These are phyloP conservation scores for Acanthamoeba lenticulata DNA, from an alignment of 208 protist species.

Conservation along the genomic window DNA sequence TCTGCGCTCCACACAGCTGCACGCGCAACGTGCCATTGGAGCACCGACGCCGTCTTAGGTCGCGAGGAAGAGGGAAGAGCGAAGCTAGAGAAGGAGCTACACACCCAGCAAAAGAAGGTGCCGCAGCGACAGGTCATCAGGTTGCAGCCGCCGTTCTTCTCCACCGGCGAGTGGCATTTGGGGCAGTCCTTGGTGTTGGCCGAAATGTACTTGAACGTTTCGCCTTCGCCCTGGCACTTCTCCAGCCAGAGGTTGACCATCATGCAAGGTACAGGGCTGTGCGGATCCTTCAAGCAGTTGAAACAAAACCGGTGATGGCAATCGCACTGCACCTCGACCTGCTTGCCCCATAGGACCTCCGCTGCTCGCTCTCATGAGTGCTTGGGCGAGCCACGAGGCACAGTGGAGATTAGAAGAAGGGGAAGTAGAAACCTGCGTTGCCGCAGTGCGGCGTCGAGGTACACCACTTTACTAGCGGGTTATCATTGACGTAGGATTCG, in stretches of 20 bases:
- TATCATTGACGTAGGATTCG: slow-evolving; percentile 59
- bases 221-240: slow-evolving; percentile 48
- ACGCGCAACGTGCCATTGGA: neutral
- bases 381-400: neutral
- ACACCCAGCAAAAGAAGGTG: slow-evolving; percentile 54
- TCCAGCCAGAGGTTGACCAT: neutral
- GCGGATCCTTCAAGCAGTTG: neutral
- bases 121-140: slow-evolving; percentile 75
- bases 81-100: neutral
- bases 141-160: slow-evolving; percentile 80
- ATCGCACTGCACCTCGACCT: slow-evolving; percentile 45
- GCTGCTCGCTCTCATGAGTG: neutral
- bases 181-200: slow-evolving; percentile 72
- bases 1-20: slow-evolving; percentile 51
- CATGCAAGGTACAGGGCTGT: slow-evolving; percentile 37
- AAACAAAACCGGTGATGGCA: slow-evolving; percentile 45
- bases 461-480: slow-evolving; percentile 53
- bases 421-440: neutral
- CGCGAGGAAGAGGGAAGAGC: neutral
- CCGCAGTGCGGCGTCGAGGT: slow-evolving; percentile 42
- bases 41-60: too few species aligned
- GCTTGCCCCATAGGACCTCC: slow-evolving; percentile 26
- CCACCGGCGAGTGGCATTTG: slow-evolving; percentile 74
- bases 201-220: slow-evolving; percentile 49
- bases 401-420: neutral